phyloP scores from a whole-genome alignment of 495 filamentous ascomycete genomes.

The Aspergillus sparsus region DNA sequence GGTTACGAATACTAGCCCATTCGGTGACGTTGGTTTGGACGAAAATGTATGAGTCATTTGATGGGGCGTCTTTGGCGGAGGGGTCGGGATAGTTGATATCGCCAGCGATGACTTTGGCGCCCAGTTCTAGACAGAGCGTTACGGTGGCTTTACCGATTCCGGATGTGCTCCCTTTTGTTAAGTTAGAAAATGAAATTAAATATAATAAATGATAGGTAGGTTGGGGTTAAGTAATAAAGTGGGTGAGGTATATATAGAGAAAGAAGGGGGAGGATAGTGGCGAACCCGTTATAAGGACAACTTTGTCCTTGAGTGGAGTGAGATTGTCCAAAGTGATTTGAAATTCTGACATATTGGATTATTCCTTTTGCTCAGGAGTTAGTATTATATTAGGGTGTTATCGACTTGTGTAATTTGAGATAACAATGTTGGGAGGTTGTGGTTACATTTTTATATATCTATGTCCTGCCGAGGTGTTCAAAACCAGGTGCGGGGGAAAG shows the following conservation, averaged over 20 bases:
- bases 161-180: conserved; percentile 44
- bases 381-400: no score
- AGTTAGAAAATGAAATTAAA: not conserved
- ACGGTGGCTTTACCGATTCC: conserved; percentile 53
- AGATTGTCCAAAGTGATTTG: conserved; percentile 25
- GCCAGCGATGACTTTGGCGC: conserved; percentile 46
- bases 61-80: not conserved
- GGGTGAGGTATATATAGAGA: not conserved
- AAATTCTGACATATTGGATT: conserved; percentile 13
- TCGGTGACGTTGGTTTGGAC: conserved; percentile 41
- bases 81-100: conserved; percentile 37
- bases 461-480: not conserved
- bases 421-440: no score
- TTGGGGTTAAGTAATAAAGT: not conserved
- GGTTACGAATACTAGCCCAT: conserved; percentile 40
- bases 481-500: not conserved
- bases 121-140: conserved; percentile 44
- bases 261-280: not conserved
- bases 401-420: no score
- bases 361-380: not conserved
- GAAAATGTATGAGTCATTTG: conserved; percentile 30
- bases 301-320: conserved; percentile 41
- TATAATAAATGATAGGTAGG: not conserved
- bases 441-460: no score
- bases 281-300: conserved; percentile 53